Evolutionary conservation across 768 basidiomycete species (phyloP).

Genomic region (Trametes maxima): DNA sequence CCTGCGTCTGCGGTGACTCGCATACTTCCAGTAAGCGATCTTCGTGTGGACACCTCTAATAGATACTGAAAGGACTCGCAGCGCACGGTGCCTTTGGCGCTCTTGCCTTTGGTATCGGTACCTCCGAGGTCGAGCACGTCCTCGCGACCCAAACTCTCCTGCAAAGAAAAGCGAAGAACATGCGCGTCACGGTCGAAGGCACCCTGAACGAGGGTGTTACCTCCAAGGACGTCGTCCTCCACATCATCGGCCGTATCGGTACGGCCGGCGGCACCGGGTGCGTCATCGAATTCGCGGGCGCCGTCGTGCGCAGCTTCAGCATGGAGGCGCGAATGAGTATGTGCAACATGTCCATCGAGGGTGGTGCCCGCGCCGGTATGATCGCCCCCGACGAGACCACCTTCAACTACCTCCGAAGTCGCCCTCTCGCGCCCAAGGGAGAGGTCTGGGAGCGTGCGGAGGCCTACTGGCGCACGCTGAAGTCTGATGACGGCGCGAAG

Average conservation of each 20-base stretch:
- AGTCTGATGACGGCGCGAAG: constrained; percentile 57
- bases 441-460: constrained; percentile 62
- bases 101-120: constrained; percentile 68
- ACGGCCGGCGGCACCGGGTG: constrained; percentile 67
- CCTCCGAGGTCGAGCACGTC: constrained; percentile 70
- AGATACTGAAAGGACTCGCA: constrained; percentile 22
- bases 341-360: constrained; percentile 74
- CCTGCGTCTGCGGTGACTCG: constrained; percentile 64
- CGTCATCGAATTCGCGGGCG: constrained; percentile 65
- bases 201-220: constrained; percentile 54
- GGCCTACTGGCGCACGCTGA: constrained; percentile 59
- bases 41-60: not conserved
- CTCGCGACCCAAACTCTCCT: constrained; percentile 66
- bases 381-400: constrained; percentile 66
- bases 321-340: constrained; percentile 66
- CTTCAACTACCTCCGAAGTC: constrained; percentile 60
- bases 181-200: constrained; percentile 65
- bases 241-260: constrained; percentile 66
- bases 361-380: constrained; percentile 66
- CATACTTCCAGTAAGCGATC: constrained; percentile 56
- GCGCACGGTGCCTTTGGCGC: constrained; percentile 70
- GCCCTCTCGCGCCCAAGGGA: constrained; percentile 59
- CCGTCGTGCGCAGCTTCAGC: constrained; percentile 53
- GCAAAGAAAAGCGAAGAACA: constrained; percentile 66
- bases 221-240: constrained; percentile 66